Base-by-base conservation (phyloP, 1,139 yeast species). In the Kodamaea fungicola region DNA sequence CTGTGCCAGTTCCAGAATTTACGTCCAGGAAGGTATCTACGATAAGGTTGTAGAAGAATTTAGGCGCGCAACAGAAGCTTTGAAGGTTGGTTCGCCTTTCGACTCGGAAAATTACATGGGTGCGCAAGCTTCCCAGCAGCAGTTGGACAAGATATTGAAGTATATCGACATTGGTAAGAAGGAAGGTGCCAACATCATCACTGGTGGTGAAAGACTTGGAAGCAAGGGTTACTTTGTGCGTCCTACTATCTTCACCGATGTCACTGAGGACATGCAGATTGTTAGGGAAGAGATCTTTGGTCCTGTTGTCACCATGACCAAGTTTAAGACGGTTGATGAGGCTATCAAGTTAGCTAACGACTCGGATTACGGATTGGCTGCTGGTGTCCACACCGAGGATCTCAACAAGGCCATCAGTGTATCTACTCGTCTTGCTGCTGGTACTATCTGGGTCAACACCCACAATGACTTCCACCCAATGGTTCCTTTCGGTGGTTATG, bases 401-500 rank as follows among this genome's bases (percentile, higher is more conserved):
- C 52, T 70, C 38, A 56, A 39, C 52, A 52, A 52, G 39, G 54
- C 53, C 39, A 61, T 80, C 45, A 74, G 74, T 42, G 89, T 83
- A 42, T 66, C 94, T 42, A 74, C 74, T 69, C 71, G 74, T 61
- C 62, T 86, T 46, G 76, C 76, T 58, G 86, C 95, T 41, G 95
- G 95, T 64, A 82, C 90, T 42, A 75, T 86, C 49, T 86, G 94
- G 92, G 74, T 84, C 59, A 87, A 87, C 68, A 71, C 94, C 46
- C 86, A 84, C 72, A 87, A 87, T 63, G 87, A 82, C 55, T 81
- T 85, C 81, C 86, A 86, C 66, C 78, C 76, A 51, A 74, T 77
- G 64, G 83, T 85, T 59, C 89, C 90, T 61, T 83, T 83, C 56
- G 96, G 96, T 58, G 96, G 96, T 50, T 86, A 69, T 77, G 82